A percentile compares a stretch with the other conserved stretches of the same genome.
phyloP scores from a whole-genome alignment of 352 stramenopile species.

The Phytophthora citrophthora region DNA sequence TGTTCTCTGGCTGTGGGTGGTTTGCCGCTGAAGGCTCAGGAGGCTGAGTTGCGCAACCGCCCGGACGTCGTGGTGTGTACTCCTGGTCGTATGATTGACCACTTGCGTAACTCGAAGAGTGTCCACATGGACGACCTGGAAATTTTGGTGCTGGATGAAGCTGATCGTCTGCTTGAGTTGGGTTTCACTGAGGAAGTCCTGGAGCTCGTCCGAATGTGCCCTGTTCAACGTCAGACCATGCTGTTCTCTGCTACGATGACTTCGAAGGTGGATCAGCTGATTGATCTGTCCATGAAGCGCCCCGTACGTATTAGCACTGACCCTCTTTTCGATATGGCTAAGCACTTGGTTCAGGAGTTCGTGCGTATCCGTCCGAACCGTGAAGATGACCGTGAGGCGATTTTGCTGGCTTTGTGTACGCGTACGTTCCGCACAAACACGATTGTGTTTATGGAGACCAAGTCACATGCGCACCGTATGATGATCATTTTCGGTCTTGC shows the following conservation, averaged over 20 bases:
- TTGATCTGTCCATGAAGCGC: slow-evolving; percentile 96
- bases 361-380: slow-evolving; percentile 93
- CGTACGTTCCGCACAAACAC: slow-evolving; percentile 95
- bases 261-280: slow-evolving; percentile 97
- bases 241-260: slow-evolving; percentile 99
- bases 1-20: slow-evolving; percentile 94
- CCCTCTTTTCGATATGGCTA: slow-evolving; percentile 95
- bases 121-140: slow-evolving; percentile 98
- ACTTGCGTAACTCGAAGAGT: slow-evolving; percentile 96
- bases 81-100: slow-evolving; percentile 98
- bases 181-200: slow-evolving; percentile 98
- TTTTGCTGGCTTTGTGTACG: slow-evolving; percentile 95
- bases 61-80: slow-evolving; percentile 99
- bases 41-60: slow-evolving; percentile 94
- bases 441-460: slow-evolving; percentile 99
- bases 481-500: slow-evolving; percentile 97
- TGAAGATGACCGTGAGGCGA: slow-evolving; percentile 95
- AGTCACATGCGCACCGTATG: slow-evolving; percentile 95
- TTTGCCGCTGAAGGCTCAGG: slow-evolving; percentile 90
- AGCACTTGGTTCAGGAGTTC: slow-evolving; percentile 98
- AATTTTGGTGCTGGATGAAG: slow-evolving; percentile 95
- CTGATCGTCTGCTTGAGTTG: slow-evolving; percentile 97
- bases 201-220: slow-evolving; percentile 97
- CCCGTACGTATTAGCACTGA: slow-evolving; percentile 96
- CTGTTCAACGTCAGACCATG: slow-evolving; percentile 96